These are phyloP conservation scores for Mycothermus thermophilus DNA, from an alignment of 495 filamentous ascomycete species.

Conservation along the genomic window DNA sequence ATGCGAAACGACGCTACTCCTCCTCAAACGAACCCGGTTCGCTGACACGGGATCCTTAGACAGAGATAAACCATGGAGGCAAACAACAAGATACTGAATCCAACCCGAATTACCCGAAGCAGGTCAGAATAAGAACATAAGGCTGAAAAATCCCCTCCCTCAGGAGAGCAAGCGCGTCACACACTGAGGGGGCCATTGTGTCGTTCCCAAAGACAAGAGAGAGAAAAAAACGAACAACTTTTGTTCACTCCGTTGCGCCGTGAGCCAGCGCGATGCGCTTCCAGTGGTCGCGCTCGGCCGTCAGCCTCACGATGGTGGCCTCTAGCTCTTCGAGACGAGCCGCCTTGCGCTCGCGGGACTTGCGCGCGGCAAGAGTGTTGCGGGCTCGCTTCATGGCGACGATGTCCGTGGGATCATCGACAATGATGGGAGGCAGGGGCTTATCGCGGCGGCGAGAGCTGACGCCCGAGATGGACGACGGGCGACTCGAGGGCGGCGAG, in stretches of 20 bases:
- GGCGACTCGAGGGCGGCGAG: conserved; percentile 39
- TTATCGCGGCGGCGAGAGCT: conserved; percentile 57
- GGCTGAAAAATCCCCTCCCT: conserved; percentile 23
- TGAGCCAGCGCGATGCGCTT: conserved; percentile 37
- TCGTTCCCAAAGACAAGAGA: conserved; percentile 18
- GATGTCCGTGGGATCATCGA: conserved; percentile 56
- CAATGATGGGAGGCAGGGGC: conserved; percentile 63
- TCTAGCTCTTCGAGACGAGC: conserved; percentile 52
- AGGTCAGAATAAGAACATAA: no score
- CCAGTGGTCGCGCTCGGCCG: conserved; percentile 44
- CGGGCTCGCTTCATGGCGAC: conserved; percentile 82
- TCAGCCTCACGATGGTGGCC: conserved; percentile 35
- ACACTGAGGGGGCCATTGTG: conserved; percentile 20
- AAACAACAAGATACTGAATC: no score
- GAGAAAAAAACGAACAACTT: conserved; percentile 4
- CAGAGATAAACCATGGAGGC: no score
- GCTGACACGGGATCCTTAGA: no score
- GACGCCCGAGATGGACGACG: conserved; percentile 58
- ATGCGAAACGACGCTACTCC: no score
- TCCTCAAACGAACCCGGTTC: no score
- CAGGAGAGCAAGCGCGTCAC: conserved; percentile 4
- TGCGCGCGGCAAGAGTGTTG: conserved; percentile 90
- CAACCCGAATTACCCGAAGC: no score
- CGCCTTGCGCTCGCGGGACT: conserved; percentile 76
- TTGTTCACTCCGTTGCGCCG: conserved; percentile 23